Evolutionary conservation across 192 early-diverging fungal species (phyloP).

Genomic region (Coemansia guatemalensis): DNA sequence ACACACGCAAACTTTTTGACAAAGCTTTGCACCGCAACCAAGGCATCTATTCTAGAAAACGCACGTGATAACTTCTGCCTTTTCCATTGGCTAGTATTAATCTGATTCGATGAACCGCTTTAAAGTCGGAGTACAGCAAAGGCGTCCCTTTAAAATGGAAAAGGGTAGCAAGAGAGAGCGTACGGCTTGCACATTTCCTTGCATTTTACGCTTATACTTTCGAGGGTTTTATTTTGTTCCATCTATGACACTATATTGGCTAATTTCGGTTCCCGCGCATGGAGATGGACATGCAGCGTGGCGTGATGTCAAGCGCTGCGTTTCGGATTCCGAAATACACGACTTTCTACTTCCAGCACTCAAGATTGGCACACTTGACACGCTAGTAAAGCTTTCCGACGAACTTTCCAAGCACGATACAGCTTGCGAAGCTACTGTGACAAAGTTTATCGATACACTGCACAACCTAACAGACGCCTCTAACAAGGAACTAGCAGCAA

Average conservation of each 20-base stretch:
- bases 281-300: constrained; percentile 63
- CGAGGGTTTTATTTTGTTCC: not conserved
- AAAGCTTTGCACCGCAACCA: not conserved
- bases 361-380: constrained; percentile 85
- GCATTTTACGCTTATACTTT: not conserved
- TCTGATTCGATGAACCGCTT: not conserved
- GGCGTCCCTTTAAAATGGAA: not conserved
- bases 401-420: constrained; percentile 88
- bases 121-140: not conserved
- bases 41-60: not conserved
- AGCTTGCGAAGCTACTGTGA: constrained; percentile 67
- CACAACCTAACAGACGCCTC: constrained; percentile 54
- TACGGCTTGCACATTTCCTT: not conserved
- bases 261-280: constrained; percentile 86
- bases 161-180: not conserved
- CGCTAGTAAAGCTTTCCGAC: constrained; percentile 90
- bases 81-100: not conserved
- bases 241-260: constrained; percentile 58
- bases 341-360: constrained; percentile 88
- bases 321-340: constrained; percentile 79
- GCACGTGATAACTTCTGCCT: constrained; percentile 3
- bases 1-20: not conserved
- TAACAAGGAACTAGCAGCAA: constrained; percentile 9
- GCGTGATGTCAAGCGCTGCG: constrained; percentile 35
- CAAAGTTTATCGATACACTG: constrained; percentile 87